phyloP scores from a whole-genome alignment of 768 basidiomycete genomes.

The Podaxis pistillaris region DNA sequence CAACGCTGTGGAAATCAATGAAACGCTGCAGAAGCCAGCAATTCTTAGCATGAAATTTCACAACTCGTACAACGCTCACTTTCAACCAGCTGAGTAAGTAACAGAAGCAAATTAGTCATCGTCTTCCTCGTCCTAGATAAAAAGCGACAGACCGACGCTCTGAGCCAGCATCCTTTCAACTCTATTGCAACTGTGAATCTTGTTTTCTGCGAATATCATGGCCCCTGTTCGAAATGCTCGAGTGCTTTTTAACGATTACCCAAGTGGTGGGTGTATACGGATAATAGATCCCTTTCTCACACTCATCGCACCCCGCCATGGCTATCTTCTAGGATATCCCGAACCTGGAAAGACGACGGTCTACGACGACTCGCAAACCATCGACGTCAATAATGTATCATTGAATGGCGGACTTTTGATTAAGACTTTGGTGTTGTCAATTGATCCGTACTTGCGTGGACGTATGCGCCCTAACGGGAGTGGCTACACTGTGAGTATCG shows the following conservation, averaged over 20 bases:
- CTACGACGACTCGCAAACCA: slow-evolving; percentile 42
- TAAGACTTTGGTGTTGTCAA: slow-evolving; percentile 46
- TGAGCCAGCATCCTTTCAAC: no score
- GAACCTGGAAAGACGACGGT: slow-evolving; percentile 44
- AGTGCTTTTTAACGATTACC: slow-evolving; percentile 28
- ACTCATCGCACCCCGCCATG: neutral
- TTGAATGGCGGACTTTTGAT: slow-evolving; percentile 47
- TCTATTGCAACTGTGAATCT: no score
- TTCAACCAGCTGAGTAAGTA: neutral
- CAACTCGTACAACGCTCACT: no score
- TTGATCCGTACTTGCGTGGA: slow-evolving; percentile 42
- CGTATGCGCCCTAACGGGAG: slow-evolving; percentile 34
- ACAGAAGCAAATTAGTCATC: neutral
- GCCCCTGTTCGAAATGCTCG: slow-evolving; percentile 26
- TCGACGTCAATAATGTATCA: slow-evolving; percentile 46
- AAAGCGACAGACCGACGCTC: neutral
- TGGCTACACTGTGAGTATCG: slow-evolving; percentile 24
- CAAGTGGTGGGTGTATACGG: slow-evolving; percentile 15
- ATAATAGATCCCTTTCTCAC: neutral
- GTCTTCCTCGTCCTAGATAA: neutral
- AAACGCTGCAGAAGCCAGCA: no score
- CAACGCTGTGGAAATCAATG: no score
- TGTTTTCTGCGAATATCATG: slow-evolving; percentile 12
- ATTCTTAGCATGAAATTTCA: no score
- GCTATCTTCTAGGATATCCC: slow-evolving; percentile 30